phyloP scores from a whole-genome alignment of 495 filamentous ascomycete species.

The Schizothecium vesticola region DNA sequence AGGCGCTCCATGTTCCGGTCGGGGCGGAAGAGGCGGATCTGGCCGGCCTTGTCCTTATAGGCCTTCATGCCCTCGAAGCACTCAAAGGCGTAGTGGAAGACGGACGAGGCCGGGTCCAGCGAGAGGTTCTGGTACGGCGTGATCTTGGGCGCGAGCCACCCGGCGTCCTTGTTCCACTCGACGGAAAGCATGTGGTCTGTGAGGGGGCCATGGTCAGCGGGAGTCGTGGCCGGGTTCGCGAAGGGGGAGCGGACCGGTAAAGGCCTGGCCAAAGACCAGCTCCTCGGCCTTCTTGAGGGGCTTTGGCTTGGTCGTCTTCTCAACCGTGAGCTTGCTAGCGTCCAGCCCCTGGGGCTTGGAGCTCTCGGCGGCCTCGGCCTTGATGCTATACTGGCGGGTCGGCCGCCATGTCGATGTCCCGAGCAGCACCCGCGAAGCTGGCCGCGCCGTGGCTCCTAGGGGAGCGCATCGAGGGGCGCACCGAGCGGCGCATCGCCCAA shows the following conservation, averaged over 20 bases:
- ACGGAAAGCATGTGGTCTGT: slow-evolving; percentile 93
- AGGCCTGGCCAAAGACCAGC: slow-evolving; percentile 79
- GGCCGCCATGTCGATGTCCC: slow-evolving; percentile 14
- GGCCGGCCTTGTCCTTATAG: slow-evolving; percentile 71
- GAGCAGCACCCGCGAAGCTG: slow-evolving; percentile 23
- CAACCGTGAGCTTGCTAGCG: slow-evolving; percentile 65
- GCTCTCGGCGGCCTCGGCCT: slow-evolving; percentile 47
- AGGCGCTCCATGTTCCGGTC: slow-evolving; percentile 93
- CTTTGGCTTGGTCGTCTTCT: slow-evolving; percentile 71
- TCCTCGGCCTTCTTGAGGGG: slow-evolving; percentile 64
- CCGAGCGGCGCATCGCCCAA: neutral
- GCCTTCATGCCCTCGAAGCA: slow-evolving; percentile 99
- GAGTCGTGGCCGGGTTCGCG: neutral
- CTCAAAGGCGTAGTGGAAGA: slow-evolving; percentile 97
- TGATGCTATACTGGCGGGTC: slow-evolving; percentile 54
- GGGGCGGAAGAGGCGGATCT: slow-evolving; percentile 85
- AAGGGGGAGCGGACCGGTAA: slow-evolving; percentile 59
- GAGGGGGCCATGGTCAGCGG: neutral
- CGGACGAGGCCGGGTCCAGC: slow-evolving; percentile 91
- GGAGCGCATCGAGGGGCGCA: slow-evolving; percentile 15
- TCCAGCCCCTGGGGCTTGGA: slow-evolving; percentile 57
- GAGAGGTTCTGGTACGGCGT: slow-evolving; percentile 94
- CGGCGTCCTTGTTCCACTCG: slow-evolving; percentile 78
- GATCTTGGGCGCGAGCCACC: slow-evolving; percentile 76
- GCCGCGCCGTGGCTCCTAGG: slow-evolving; percentile 18